Percentiles rank a stretch among this genome's conserved stretches.
phyloP scores from a whole-genome alignment of 331 rosid genomes.

The Quercus phellos region DNA sequence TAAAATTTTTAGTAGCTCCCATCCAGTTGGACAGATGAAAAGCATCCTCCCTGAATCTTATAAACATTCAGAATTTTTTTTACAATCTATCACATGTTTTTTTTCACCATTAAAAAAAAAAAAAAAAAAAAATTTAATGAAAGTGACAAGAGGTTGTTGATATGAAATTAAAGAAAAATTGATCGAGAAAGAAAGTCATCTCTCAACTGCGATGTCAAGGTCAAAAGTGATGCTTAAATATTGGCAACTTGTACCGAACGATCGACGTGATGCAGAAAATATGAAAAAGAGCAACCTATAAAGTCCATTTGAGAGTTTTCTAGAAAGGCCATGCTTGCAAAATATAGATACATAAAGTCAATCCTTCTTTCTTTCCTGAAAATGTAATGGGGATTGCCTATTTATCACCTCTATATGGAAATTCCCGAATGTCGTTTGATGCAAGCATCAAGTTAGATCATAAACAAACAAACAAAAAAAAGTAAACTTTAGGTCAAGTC shows the following conservation, averaged over 20 bases:
- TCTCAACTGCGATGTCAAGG: not conserved
- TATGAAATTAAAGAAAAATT: not conserved
- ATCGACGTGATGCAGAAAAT: not conserved
- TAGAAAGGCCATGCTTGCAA: not conserved
- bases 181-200: not conserved
- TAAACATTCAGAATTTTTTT: not conserved
- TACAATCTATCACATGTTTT: not conserved
- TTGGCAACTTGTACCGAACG: not conserved
- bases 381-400: not conserved
- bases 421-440: not conserved
- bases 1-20: no score
- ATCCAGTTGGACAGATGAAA: not conserved
- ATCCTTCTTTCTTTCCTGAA: not conserved
- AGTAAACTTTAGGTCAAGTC: no score
- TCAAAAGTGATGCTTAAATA: not conserved
- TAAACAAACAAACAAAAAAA: no score
- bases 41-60: not conserved
- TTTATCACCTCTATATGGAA: not conserved
- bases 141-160: not conserved
- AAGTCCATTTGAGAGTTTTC: not conserved
- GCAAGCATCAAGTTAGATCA: not conserved
- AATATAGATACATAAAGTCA: not conserved
- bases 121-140: not conserved
- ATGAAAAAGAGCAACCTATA: not conserved
- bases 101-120: no score